Evolutionary conservation across 2,329 filamentous ascomycete species (phyloP).

Genomic region (Chaetomium sp.): DNA sequence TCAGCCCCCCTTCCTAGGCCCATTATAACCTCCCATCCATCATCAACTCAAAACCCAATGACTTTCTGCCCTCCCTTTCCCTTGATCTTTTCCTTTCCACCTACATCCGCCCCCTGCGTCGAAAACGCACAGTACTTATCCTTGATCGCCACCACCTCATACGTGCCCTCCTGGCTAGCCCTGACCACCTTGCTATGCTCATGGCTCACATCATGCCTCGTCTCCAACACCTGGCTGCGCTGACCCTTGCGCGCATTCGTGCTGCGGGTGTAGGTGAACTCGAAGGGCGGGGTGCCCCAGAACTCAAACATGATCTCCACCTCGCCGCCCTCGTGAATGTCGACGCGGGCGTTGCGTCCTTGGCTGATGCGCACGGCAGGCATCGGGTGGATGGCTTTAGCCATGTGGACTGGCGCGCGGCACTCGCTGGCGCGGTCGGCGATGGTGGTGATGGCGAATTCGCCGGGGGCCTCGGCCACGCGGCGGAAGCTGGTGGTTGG

Average conservation of each 20-base stretch:
- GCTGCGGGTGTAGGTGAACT: constrained; percentile 93
- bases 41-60: constrained; percentile 11
- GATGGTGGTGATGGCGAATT: constrained; percentile 79
- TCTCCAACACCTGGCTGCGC: constrained; percentile 77
- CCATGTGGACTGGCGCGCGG: constrained; percentile 68
- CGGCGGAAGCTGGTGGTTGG: constrained; percentile 81
- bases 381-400: constrained; percentile 82
- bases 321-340: constrained; percentile 94
- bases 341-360: constrained; percentile 71
- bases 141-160: constrained; percentile 94
- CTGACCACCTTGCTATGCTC: constrained; percentile 75
- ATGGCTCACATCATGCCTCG: constrained; percentile 77
- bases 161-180: constrained; percentile 89
- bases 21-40: background rate
- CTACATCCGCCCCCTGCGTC: constrained; percentile 41
- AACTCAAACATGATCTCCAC: constrained; percentile 94
- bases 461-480: constrained; percentile 83
- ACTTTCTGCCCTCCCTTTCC: constrained; percentile 20
- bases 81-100: constrained; percentile 11
- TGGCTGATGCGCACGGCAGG: constrained; percentile 86
- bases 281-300: constrained; percentile 90
- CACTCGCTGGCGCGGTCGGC: constrained; percentile 87
- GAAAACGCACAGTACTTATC: constrained; percentile 88
- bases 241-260: constrained; percentile 75
- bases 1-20: background rate